These are phyloP conservation scores for Pleurotus sapidus DNA, from an alignment of 768 basidiomycete species.

Conservation along the genomic window DNA sequence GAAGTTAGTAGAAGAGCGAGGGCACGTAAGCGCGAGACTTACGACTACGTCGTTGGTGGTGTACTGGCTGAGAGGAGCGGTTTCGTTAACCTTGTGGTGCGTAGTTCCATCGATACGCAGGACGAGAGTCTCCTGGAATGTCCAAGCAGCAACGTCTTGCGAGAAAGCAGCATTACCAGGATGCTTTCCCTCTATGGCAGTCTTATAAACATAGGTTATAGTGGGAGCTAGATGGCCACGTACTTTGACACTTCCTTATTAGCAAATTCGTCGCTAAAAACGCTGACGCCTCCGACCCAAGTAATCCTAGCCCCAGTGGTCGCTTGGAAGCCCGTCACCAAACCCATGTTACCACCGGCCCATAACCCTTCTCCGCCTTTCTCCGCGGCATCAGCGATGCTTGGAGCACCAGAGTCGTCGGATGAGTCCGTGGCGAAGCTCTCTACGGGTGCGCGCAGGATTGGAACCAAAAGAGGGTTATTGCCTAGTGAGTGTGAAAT, in stretches of 20 bases:
- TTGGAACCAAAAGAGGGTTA: constrained; percentile 80
- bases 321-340: constrained; percentile 91
- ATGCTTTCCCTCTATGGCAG: constrained; percentile 46
- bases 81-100: constrained; percentile 70
- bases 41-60: constrained; percentile 87
- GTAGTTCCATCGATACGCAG: constrained; percentile 73
- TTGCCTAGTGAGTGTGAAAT: constrained; percentile 59
- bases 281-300: constrained; percentile 77
- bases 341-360: constrained; percentile 72
- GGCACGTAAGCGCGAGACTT: constrained; percentile 16
- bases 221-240: constrained; percentile 22
- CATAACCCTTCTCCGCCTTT: constrained; percentile 78
- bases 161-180: constrained; percentile 78
- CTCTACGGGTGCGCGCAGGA: constrained; percentile 74
- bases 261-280: constrained; percentile 77
- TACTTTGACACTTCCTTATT: constrained; percentile 60
- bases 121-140: constrained; percentile 84
- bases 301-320: constrained; percentile 70
- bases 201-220: background rate
- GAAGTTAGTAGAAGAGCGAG: background rate
- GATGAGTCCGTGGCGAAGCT: constrained; percentile 74
- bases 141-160: constrained; percentile 80
- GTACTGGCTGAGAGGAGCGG: constrained; percentile 66
- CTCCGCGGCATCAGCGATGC: constrained; percentile 67
- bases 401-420: constrained; percentile 58